phyloP scores from a whole-genome alignment of 2,329 filamentous ascomycete species.

The Fusarium lyarnte region DNA sequence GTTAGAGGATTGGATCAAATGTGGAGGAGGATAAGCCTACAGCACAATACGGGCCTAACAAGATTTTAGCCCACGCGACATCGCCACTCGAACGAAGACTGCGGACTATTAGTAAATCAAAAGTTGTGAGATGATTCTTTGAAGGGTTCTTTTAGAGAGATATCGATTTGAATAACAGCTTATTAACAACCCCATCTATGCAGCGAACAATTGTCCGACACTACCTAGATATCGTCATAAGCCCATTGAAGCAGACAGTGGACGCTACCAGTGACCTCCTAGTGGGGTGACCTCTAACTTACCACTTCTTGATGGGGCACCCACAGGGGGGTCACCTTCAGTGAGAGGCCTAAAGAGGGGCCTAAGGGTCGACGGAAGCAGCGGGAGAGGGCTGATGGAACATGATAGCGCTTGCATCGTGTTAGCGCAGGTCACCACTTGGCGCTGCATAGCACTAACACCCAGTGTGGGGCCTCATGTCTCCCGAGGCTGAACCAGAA shows the following conservation, averaged over 20 bases:
- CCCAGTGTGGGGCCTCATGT: constrained; percentile 12
- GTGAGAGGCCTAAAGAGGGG: constrained; percentile 10
- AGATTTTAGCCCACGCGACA: constrained; percentile 29
- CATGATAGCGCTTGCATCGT: constrained; percentile 1
- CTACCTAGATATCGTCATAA: background rate
- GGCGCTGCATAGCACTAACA: constrained; percentile 15
- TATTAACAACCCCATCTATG: background rate
- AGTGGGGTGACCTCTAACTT: constrained; percentile 5
- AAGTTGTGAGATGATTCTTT: background rate
- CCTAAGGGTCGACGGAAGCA: constrained; percentile 20
- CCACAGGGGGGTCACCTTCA: background rate
- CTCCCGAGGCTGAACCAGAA: constrained; percentile 22
- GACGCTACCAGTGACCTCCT: background rate
- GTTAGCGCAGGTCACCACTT: constrained; percentile 10
- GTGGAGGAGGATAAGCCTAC: constrained; percentile 32
- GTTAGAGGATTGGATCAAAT: constrained; percentile 11
- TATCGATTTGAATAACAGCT: background rate
- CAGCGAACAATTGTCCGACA: background rate
- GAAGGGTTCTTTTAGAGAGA: background rate
- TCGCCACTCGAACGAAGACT: constrained; percentile 26
- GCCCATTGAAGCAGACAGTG: constrained; percentile 2
- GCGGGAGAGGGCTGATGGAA: constrained; percentile 18
- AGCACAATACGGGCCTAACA: background rate
- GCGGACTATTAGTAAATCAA: background rate
- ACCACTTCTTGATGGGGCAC: background rate